Evolutionary conservation across 257 asterid genomes (phyloP).

Genomic region (Nicotiana otophora): DNA sequence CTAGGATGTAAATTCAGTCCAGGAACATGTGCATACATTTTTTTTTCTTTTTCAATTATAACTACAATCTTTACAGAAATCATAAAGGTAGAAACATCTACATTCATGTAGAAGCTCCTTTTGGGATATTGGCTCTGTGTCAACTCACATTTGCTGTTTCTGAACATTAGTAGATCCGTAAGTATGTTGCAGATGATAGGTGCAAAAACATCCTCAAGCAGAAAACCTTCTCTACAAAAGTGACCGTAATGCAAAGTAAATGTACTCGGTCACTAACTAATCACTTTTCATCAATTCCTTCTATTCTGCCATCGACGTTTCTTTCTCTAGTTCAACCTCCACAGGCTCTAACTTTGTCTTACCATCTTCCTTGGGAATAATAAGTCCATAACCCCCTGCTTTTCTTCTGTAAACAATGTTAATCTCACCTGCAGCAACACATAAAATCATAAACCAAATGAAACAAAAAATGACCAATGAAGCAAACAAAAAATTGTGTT

Average conservation of each 20-base stretch:
- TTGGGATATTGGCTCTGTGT: not conserved
- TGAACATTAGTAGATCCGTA: not conserved
- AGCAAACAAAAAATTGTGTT: not conserved
- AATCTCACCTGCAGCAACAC: conserved; percentile 54
- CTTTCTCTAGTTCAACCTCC: conserved; percentile 32
- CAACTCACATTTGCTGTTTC: not conserved
- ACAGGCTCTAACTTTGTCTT: conserved; percentile 42
- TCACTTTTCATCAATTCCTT: not conserved
- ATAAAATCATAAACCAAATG: not conserved
- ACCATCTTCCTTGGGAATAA: conserved; percentile 62
- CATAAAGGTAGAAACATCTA: not conserved
- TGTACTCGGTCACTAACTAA: not conserved
- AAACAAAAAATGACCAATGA: not conserved
- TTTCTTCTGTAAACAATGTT: conserved; percentile 73
- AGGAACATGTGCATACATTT: not conserved
- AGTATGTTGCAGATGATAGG: not conserved
- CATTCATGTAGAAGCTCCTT: not conserved
- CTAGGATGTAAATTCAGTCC: not conserved
- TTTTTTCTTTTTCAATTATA: not conserved
- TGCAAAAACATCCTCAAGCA: not conserved
- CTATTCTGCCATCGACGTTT: conserved; percentile 24
- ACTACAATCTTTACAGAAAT: not conserved
- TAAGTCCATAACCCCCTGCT: conserved; percentile 82
- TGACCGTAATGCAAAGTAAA: not conserved
- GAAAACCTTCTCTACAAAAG: not conserved